Conservation (phyloP, 441 rosid species). For the Brassica hybrid region DNA sequence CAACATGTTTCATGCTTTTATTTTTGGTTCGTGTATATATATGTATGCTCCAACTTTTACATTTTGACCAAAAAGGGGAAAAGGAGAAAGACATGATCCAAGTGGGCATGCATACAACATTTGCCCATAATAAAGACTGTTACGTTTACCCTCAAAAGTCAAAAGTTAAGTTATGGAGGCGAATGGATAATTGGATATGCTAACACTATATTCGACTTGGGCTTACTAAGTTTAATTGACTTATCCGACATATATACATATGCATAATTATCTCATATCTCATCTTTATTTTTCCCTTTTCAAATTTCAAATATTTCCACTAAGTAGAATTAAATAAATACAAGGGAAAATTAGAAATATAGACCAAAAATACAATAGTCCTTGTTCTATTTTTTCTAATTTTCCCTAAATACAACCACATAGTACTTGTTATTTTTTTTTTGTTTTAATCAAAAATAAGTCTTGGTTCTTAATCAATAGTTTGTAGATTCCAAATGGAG, state of each 20-base stretch:
- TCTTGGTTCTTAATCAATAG: background rate
- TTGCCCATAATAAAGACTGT: constrained; percentile 30
- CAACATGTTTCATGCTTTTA: constrained; percentile 14
- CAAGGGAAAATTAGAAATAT: too few species aligned
- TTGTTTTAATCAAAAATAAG: background rate
- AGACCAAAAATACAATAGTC: too few species aligned
- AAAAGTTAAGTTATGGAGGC: constrained; percentile 35
- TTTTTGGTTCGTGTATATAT: background rate
- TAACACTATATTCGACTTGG: constrained; percentile 21
- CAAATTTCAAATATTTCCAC: too few species aligned
- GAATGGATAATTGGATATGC: constrained; percentile 13
- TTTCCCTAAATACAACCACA: background rate
- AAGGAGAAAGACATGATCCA: constrained; percentile 3
- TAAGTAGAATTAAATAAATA: too few species aligned
- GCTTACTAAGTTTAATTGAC: constrained; percentile 24
- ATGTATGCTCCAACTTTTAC: constrained; percentile 7
- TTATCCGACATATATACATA: constrained; percentile 30
- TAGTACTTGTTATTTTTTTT: background rate
- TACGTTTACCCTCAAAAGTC: constrained; percentile 25
- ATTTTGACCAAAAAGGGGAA: constrained; percentile 13
- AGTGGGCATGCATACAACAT: constrained; percentile 37
- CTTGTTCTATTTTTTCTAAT: too few species aligned
- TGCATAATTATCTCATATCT: background rate
- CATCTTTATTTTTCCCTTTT: too few species aligned
- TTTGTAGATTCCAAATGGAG: background rate